Evolutionary conservation across 2,329 filamentous ascomycete species (phyloP), one percentile per base, ranked within the genome.

Genomic region (Monilinia fructicola): DNA sequence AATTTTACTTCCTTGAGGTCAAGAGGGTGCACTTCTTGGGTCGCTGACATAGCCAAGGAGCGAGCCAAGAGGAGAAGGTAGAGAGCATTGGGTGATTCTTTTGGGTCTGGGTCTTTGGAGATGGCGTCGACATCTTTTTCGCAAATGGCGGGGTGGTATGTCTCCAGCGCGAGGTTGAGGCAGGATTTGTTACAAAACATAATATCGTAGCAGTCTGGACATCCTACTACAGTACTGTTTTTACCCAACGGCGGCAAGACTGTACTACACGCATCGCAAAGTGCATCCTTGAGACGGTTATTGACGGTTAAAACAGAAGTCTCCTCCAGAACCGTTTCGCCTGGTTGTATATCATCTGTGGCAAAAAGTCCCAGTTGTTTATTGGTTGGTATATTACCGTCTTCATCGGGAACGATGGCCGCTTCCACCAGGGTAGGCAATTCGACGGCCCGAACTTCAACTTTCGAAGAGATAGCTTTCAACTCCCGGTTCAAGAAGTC

Each of bases 301-400:
- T 94, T 95, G 55, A 92, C 93, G 2, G 93, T 97, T 52, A 99
- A 81, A 10, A 97, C 84, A 11, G 93, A 95, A 68, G 90, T 91
- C 75, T 99, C 95, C 58, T 86, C 81, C 40, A 99, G 83, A 2
- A 97, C 87, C 7, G 84, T 82, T 76, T 96, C 90, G 12, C 90
- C 91, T 0, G 92, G 86, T 0, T 81, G 79, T 48, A 98, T 91
- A 71, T 96, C 89, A 70, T 91, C 85, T 72, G 87, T 91, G 10
- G 93, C 94, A 76, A 98, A 98, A 4, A 99, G 84, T 5, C 95
- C 95, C 0, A 99, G 84, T 77, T 99, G 95, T 68, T 85, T 84
- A 71, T 87, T 88, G 6, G 85, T 89, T 11, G 82, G 80, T 21
- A 83, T 83, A 52, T 80, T 79, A n/a, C 82, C 80, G 70, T 81